Evolutionary conservation across 1,139 yeast genomes (phyloP).

Genomic region (Suhomyces bokatorum): DNA sequence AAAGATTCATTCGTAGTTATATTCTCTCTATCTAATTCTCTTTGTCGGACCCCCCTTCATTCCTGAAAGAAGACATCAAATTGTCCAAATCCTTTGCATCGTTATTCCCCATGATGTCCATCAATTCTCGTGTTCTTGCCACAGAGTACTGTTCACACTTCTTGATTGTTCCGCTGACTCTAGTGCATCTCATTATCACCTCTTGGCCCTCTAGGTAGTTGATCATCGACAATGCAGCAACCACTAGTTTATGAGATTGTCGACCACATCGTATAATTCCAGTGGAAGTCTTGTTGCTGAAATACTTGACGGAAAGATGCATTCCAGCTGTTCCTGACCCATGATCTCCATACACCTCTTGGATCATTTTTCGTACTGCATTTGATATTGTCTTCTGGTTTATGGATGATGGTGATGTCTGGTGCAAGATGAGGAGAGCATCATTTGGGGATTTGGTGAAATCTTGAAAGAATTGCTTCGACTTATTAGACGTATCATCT

Average conservation of each 20-base stretch:
- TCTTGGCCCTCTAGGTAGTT: conserved; percentile 50
- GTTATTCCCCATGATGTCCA: conserved; percentile 31
- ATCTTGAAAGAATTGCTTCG: conserved; percentile 19
- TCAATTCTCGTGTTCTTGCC: conserved; percentile 39
- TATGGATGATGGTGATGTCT: conserved; percentile 47
- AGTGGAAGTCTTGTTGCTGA: conserved; percentile 76
- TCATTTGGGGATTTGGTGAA: conserved; percentile 33
- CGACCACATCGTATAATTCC: conserved; percentile 82
- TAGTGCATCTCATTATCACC: conserved; percentile 61
- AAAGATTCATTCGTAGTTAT: conserved; percentile 5
- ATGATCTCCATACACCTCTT: conserved; percentile 69
- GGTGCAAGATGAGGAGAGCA: conserved; percentile 49
- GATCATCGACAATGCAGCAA: conserved; percentile 73
- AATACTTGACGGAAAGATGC: conserved; percentile 71
- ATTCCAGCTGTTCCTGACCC: conserved; percentile 71
- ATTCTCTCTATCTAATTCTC: not conserved
- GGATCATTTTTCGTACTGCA: conserved; percentile 54
- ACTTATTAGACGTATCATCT: conserved; percentile 10
- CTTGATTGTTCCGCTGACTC: conserved; percentile 86
- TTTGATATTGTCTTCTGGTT: conserved; percentile 50
- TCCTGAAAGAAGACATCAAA: conserved; percentile 14
- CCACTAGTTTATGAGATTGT: conserved; percentile 59
- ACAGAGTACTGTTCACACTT: conserved; percentile 75
- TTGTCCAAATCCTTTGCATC: conserved; percentile 13
- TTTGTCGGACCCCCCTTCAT: conserved; percentile 1